Percentiles rank a stretch among this genome's conserved stretches.
These are phyloP conservation scores for Chytridium lagenaria DNA, from an alignment of 371 early-diverging fungal species.

Conservation along the genomic window DNA sequence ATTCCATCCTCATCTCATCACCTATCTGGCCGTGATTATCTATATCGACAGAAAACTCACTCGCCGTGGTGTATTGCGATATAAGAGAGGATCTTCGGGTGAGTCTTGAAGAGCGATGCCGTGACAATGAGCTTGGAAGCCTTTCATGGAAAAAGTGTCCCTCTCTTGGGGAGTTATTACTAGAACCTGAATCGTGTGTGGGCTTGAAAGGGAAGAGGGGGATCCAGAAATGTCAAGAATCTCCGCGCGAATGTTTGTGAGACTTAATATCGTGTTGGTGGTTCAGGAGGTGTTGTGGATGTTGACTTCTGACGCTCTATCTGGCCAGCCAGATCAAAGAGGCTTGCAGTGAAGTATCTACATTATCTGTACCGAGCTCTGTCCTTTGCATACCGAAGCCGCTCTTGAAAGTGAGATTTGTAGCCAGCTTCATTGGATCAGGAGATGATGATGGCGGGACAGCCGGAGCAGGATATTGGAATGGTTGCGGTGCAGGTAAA, in stretches of 20 bases:
- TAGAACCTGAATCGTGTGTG: background rate
- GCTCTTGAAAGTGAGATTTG: conserved; percentile 12
- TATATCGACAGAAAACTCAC: conserved; percentile 16
- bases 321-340: conserved; percentile 9
- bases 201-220: background rate
- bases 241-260: background rate
- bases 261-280: no score
- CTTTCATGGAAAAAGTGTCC: background rate
- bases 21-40: background rate
- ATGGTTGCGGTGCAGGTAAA: background rate
- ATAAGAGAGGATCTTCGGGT: conserved; percentile 11
- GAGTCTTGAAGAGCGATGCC: conserved; percentile 8
- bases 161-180: conserved; percentile 7
- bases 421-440: background rate
- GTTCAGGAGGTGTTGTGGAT: no score
- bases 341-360: background rate
- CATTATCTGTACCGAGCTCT: background rate
- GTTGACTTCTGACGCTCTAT: no score
- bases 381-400: background rate
- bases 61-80: conserved; percentile 16
- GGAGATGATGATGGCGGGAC: conserved; percentile 3
- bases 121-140: conserved; percentile 11
- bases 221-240: background rate
- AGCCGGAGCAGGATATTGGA: background rate
- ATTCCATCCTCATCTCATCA: conserved; percentile 8